These are phyloP conservation scores for Diaporthe helianthi DNA, from an alignment of 2,329 filamentous ascomycete species.

Conservation along the genomic window DNA sequence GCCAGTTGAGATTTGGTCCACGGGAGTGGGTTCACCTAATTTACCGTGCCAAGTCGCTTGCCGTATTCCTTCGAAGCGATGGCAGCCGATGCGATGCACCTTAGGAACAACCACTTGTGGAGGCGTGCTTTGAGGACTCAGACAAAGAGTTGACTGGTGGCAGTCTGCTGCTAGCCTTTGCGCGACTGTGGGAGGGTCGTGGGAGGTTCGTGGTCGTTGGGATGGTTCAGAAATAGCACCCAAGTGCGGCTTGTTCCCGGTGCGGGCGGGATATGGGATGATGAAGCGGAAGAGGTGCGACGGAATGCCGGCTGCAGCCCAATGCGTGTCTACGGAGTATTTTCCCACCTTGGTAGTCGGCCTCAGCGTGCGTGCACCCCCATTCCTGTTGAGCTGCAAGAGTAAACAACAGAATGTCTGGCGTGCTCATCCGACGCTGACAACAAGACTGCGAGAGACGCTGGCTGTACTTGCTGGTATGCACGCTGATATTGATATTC, in stretches of 20 bases:
- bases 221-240: not conserved
- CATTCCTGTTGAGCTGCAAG: not conserved
- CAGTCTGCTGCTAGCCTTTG: not conserved
- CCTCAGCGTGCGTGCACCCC: not conserved
- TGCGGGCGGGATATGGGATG: not conserved
- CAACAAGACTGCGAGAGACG: not conserved
- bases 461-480: not conserved
- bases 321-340: not conserved
- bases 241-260: not conserved
- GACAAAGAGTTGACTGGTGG: not conserved
- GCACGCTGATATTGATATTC: not conserved
- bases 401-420: not conserved
- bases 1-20: slow-evolving; percentile 32
- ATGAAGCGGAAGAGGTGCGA: not conserved
- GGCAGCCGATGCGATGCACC: slow-evolving; percentile 1
- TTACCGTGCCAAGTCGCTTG: slow-evolving; percentile 23
- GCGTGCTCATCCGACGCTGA: not conserved
- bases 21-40: slow-evolving; percentile 29
- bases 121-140: not conserved
- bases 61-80: slow-evolving; percentile 7
- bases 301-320: not conserved
- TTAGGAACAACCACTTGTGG: slow-evolving; percentile 9
- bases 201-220: too few species aligned
- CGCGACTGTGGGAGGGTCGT: not conserved
- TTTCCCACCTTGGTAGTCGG: not conserved